A percentile compares a stretch with the other conserved stretches of the same genome.
These are phyloP conservation scores for Trametes cubensis DNA, from an alignment of 768 basidiomycete species.

Conservation along the genomic window DNA sequence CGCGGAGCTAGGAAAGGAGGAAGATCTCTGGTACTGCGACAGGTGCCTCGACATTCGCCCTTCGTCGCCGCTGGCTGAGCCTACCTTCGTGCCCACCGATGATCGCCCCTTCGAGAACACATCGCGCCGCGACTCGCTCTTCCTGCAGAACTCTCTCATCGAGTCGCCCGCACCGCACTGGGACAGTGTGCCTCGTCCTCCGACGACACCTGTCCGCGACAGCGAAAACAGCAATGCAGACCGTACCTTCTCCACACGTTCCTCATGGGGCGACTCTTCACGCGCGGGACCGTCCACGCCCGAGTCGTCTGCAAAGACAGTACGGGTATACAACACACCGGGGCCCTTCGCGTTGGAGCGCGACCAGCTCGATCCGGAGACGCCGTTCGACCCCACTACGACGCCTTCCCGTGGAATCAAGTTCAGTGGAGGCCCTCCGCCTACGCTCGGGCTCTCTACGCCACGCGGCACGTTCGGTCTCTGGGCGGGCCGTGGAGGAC, in stretches of 20 bases:
- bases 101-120: conserved; percentile 43
- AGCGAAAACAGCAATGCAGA: conserved; percentile 21
- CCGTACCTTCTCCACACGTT: conserved; percentile 39
- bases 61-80: conserved; percentile 52
- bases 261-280: conserved; percentile 55
- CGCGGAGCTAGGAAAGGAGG: conserved; percentile 69
- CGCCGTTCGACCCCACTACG: conserved; percentile 75
- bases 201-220: conserved; percentile 53
- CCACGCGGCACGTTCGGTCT: conserved; percentile 33
- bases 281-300: conserved; percentile 60
- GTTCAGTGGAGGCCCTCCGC: conserved; percentile 42
- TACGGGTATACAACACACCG: conserved; percentile 34
- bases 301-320: conserved; percentile 36
- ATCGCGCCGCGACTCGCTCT: conserved; percentile 53
- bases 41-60: conserved; percentile 52
- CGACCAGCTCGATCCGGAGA: conserved; percentile 39
- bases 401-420: conserved; percentile 81
- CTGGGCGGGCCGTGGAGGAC: conserved; percentile 11
- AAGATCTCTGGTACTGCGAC: conserved; percentile 79
- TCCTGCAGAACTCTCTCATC: conserved; percentile 58
- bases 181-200: conserved; percentile 40
- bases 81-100: conserved; percentile 71
- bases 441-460: conserved; percentile 23
- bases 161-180: conserved; percentile 60
- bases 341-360: conserved; percentile 21